Evolutionary conservation across 371 early-diverging fungal genomes (phyloP).

Genomic region (Actinomortierella ambigua): DNA sequence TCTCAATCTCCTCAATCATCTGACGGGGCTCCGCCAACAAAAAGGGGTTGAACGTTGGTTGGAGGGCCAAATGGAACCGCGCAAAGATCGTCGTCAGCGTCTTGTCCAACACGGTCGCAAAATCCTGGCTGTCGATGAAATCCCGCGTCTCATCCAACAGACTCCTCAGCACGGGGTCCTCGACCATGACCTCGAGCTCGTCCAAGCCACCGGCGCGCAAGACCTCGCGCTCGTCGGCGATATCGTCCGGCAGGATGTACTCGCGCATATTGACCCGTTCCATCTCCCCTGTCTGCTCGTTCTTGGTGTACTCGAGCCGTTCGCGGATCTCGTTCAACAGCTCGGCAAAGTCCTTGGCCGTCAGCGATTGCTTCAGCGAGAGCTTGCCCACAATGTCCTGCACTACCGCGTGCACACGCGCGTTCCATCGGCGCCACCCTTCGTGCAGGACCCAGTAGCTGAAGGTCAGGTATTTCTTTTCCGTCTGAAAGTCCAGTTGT

Average conservation of each 20-base stretch:
- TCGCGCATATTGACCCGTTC: slow-evolving; percentile 48
- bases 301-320: slow-evolving; percentile 46
- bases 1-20: slow-evolving; percentile 51
- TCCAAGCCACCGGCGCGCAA: slow-evolving; percentile 56
- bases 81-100: slow-evolving; percentile 23
- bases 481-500: slow-evolving; percentile 53
- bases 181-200: slow-evolving; percentile 45
- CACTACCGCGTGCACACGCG: slow-evolving; percentile 68
- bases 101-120: slow-evolving; percentile 21
- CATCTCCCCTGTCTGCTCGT: slow-evolving; percentile 12
- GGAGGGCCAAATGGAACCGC: slow-evolving; percentile 21
- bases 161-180: slow-evolving; percentile 57
- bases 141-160: slow-evolving; percentile 85
- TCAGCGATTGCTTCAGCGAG: slow-evolving; percentile 33
- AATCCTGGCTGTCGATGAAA: slow-evolving; percentile 66
- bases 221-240: slow-evolving; percentile 62
- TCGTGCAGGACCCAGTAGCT: slow-evolving; percentile 92
- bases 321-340: slow-evolving; percentile 49
- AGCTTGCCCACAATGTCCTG: slow-evolving; percentile 60
- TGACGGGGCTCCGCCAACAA: slow-evolving; percentile 11
- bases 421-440: slow-evolving; percentile 82
- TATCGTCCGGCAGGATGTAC: slow-evolving; percentile 74
- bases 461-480: slow-evolving; percentile 84
- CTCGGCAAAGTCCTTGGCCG: slow-evolving; percentile 45
- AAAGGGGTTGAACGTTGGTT: slow-evolving; percentile 39